These are phyloP conservation scores for Diplodia seriata DNA, from an alignment of 2,329 filamentous ascomycete species.

Conservation along the genomic window DNA sequence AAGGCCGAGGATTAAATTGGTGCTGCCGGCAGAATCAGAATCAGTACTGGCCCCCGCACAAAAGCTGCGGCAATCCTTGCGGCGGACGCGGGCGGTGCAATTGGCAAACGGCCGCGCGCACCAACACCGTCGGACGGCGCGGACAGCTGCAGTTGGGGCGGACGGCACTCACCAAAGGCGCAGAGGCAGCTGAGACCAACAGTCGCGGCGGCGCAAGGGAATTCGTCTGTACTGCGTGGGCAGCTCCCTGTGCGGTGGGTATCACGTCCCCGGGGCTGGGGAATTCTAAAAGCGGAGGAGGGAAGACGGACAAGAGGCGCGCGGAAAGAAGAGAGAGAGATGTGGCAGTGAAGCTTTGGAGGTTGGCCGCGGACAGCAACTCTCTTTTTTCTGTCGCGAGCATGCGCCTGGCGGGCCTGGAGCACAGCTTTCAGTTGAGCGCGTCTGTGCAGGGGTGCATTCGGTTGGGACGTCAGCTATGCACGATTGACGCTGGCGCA, in stretches of 20 bases:
- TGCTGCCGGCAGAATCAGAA: constrained; percentile 19
- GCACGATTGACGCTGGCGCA: constrained; percentile 27
- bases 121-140: background rate
- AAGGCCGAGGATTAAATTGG: constrained; percentile 27
- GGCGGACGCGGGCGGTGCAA: background rate
- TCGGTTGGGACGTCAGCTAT: constrained; percentile 34
- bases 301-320: constrained; percentile 14
- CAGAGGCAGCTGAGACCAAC: constrained; percentile 10
- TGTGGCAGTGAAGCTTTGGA: background rate
- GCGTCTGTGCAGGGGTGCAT: constrained; percentile 33
- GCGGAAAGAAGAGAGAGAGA: constrained; percentile 18
- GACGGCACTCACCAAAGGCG: constrained; percentile 17
- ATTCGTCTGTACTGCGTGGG: constrained; percentile 32
- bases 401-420: constrained; percentile 15
- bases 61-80: background rate
- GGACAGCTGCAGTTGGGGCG: background rate
- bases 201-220: constrained; percentile 31
- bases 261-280: constrained; percentile 25
- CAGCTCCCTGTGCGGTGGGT: constrained; percentile 33
- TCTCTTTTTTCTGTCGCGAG: constrained; percentile 29
- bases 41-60: constrained; percentile 16
- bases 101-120: background rate
- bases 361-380: constrained; percentile 3
- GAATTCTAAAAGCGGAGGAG: constrained; percentile 18
- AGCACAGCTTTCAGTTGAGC: constrained; percentile 29